Percentiles rank a stretch among this genome's conserved stretches.
Conservation (phyloP, 345 rosid species). For the Psidium guajava region DNA sequence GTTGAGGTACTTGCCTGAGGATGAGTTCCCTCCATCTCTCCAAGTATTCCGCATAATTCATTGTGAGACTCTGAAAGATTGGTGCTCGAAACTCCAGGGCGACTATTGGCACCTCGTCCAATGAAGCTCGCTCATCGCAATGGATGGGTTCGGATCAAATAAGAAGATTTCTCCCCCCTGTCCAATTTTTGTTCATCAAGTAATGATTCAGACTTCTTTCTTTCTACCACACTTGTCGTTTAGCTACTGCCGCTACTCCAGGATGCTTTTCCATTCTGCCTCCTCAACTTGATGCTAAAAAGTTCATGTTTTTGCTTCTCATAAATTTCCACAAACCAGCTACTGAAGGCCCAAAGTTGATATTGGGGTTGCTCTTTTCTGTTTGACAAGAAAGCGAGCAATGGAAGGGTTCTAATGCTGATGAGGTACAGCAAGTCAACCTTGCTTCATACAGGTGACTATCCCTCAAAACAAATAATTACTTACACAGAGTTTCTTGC, state of each 20-base stretch:
- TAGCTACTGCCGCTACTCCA: background rate
- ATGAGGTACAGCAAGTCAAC: too few relatives aligned
- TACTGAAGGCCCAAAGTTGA: background rate
- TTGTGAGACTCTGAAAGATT: background rate
- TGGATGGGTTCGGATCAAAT: background rate
- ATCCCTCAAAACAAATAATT: too few relatives aligned
- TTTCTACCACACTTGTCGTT: background rate
- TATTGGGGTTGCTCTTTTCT: too few relatives aligned
- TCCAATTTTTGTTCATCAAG: background rate
- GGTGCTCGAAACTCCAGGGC: background rate
- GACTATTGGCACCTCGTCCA: too few relatives aligned
- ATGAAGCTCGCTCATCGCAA: background rate
- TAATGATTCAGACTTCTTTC: background rate
- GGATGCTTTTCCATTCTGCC: background rate
- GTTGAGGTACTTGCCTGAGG: background rate
- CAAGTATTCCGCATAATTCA: background rate
- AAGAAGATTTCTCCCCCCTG: background rate
- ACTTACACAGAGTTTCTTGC: too few relatives aligned
- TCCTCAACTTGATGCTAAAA: background rate
- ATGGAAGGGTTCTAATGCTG: too few relatives aligned
- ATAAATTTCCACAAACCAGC: background rate
- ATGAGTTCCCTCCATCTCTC: background rate
- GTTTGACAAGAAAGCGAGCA: too few relatives aligned
- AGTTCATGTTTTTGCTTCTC: background rate
- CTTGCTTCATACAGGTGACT: too few relatives aligned